A percentile compares a stretch with the other conserved stretches of the same genome.
phyloP scores from a whole-genome alignment of 352 stramenopile species.

The Phytopythium chamaehyphon region DNA sequence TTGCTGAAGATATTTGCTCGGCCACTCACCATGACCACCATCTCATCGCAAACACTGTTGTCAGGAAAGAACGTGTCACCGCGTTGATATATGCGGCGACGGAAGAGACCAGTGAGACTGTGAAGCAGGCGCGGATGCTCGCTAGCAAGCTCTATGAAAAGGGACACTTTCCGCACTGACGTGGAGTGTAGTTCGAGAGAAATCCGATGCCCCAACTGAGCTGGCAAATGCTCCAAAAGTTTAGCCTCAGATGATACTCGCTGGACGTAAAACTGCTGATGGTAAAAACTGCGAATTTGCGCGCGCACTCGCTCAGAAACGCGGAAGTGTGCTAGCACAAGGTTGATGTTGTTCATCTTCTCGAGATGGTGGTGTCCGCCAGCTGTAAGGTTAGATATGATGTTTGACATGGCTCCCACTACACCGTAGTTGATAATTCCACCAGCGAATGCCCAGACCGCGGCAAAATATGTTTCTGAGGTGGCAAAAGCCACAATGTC shows the following conservation, averaged over 20 bases:
- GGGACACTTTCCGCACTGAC: constrained; percentile 49
- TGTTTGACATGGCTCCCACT: constrained; percentile 71
- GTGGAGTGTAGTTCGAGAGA: constrained; percentile 67
- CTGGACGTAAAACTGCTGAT: constrained; percentile 73
- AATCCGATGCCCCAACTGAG: constrained; percentile 61
- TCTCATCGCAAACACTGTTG: constrained; percentile 60
- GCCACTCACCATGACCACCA: constrained; percentile 63
- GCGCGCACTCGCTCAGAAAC: constrained; percentile 53
- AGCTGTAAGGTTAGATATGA: constrained; percentile 69
- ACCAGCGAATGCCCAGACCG: constrained; percentile 59
- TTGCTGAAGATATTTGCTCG: constrained; percentile 58
- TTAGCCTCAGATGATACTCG: constrained; percentile 65
- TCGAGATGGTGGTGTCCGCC: constrained; percentile 55
- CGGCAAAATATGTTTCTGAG: constrained; percentile 60
- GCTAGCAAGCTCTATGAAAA: constrained; percentile 55
- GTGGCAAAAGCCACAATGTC: constrained; percentile 77
- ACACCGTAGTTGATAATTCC: constrained; percentile 79
- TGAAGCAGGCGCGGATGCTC: constrained; percentile 43
- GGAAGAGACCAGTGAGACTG: constrained; percentile 68
- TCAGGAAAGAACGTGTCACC: constrained; percentile 57
- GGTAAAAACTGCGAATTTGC: constrained; percentile 70
- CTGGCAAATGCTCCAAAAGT: constrained; percentile 46
- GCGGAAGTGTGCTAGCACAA: constrained; percentile 52
- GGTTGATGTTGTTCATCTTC: constrained; percentile 65
- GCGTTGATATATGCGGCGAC: constrained; percentile 56